Evolutionary conservation across 306 rosid genomes (phyloP), one percentile per base, ranked within the genome.

Genomic region (Dalbergia cultrata): DNA sequence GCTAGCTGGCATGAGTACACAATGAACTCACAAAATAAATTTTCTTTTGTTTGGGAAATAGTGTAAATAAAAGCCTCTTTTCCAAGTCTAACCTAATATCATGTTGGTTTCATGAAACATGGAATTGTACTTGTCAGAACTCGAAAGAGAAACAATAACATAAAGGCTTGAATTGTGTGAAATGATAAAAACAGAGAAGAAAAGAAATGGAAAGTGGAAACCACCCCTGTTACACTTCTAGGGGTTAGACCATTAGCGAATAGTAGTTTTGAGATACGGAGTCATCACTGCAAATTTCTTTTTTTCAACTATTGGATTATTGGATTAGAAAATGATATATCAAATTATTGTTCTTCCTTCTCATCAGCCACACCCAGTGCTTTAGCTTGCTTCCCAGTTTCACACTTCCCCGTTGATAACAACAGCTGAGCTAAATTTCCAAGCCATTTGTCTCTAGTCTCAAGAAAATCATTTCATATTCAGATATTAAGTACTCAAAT

Each of bases 41-140:
- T 37, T n/a, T 16, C 17, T 52, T 17, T 47, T 47, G 53, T 11
- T 10, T 14, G 16, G 13, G 16, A 52, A 52, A 7, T 7, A 52
- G 47, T 31, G 13, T 1, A 50, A 47, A 26, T 13, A 18, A 33
- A 34, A 34, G 22, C 39, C n/a, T 31, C 21, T 35, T 8, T 7
- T 26, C 2, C 37, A 14, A 65, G n/a, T 34, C 75, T 21, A 34
- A n/a, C 43, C n/a, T 33, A 72, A 37, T 72, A 35, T 57, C 21
- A 6, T 56, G 66, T 56, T 54, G 37, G 53, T 56, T 56, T 72
- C 53, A 57, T n/a, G 21, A 74, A 74, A 74, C 58, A 59, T 10
- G n/a, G 64, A 7, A 13, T 10, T 6, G 17, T 35, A 34, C 6
- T 14, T 26, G 2, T 26, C 31, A 26, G 31, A 26, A 26, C 26